A percentile compares a stretch with the other conserved stretches of the same genome.
These are phyloP conservation scores for Musa acuminata DNA, from an alignment of 176 grass and related monocot species.

Conservation along the genomic window DNA sequence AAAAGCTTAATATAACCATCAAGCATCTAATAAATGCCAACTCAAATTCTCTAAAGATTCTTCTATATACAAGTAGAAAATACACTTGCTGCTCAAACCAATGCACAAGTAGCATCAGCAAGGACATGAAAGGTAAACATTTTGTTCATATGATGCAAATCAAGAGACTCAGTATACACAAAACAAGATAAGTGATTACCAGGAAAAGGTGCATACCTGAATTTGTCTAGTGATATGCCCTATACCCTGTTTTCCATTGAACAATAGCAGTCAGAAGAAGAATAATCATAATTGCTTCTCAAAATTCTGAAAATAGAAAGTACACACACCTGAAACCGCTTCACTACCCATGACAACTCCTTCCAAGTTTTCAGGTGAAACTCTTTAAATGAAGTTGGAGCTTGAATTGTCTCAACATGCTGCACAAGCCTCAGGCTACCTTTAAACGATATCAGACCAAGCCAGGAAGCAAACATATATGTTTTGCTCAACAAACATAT, in stretches of 20 bases:
- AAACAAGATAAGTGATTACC: not conserved
- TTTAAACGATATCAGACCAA: constrained; percentile 17
- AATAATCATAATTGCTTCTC: not conserved
- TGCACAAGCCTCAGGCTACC: constrained; percentile 90
- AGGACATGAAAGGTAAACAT: too few relatives aligned
- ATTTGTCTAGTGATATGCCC: constrained; percentile 65
- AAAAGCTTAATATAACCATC: too few relatives aligned
- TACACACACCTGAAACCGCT: constrained; percentile 46
- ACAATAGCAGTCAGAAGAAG: constrained; percentile 25
- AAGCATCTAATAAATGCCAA: too few relatives aligned
- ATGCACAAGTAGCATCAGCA: too few relatives aligned
- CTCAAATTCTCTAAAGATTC: too few relatives aligned
- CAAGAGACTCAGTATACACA: not conserved
- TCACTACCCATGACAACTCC: constrained; percentile 48
- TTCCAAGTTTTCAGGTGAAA: constrained; percentile 51
- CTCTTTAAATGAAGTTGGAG: constrained; percentile 35
- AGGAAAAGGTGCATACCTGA: constrained; percentile 43
- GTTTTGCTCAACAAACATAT: not conserved
- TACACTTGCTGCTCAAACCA: too few relatives aligned
- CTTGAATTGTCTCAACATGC: constrained; percentile 65
- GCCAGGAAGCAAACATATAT: not conserved
- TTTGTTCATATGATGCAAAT: too few relatives aligned
- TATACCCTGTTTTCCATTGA: constrained; percentile 46
- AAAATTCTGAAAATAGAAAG: not conserved
- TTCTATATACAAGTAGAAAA: too few relatives aligned